A percentile compares a stretch with the other conserved stretches of the same genome.
Conservation (phyloP, 2,329 filamentous ascomycete genomes). For the Rasamsonia emersonii region DNA sequence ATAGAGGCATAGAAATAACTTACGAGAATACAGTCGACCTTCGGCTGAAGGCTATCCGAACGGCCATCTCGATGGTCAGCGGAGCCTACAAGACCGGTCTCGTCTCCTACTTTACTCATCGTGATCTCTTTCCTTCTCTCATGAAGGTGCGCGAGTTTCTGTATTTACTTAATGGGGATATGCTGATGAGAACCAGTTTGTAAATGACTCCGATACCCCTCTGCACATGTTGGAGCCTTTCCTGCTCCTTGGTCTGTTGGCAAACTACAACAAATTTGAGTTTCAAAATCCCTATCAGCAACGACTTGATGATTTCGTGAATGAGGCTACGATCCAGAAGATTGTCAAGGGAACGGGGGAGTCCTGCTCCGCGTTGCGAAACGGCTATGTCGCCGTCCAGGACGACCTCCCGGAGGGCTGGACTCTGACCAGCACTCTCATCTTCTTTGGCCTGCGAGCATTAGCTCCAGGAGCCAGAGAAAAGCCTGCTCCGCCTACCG, state of each 20-base stretch:
- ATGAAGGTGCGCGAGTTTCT: conserved; percentile 64
- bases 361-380: conserved; percentile 59
- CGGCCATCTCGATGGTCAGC: conserved; percentile 73
- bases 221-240: conserved; percentile 64
- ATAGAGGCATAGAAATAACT: not conserved
- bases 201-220: conserved; percentile 66
- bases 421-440: conserved; percentile 71
- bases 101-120: conserved; percentile 87
- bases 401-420: conserved; percentile 88
- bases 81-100: conserved; percentile 95
- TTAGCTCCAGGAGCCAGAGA: conserved; percentile 62
- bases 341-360: conserved; percentile 69
- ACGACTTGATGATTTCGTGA: conserved; percentile 89
- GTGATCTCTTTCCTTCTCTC: conserved; percentile 85
- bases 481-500: conserved; percentile 52
- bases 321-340: conserved; percentile 75
- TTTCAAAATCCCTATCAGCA: conserved; percentile 94
- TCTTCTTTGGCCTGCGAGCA: conserved; percentile 72
- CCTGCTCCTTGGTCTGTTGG: conserved; percentile 72
- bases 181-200: conserved; percentile 48
- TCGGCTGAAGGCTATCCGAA: conserved; percentile 70
- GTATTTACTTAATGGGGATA: not conserved
- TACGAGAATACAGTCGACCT: conserved; percentile 51
- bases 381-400: conserved; percentile 74
- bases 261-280: conserved; percentile 99